These are phyloP conservation scores for Grammothele lineata DNA, from an alignment of 768 basidiomycete species.

Conservation along the genomic window DNA sequence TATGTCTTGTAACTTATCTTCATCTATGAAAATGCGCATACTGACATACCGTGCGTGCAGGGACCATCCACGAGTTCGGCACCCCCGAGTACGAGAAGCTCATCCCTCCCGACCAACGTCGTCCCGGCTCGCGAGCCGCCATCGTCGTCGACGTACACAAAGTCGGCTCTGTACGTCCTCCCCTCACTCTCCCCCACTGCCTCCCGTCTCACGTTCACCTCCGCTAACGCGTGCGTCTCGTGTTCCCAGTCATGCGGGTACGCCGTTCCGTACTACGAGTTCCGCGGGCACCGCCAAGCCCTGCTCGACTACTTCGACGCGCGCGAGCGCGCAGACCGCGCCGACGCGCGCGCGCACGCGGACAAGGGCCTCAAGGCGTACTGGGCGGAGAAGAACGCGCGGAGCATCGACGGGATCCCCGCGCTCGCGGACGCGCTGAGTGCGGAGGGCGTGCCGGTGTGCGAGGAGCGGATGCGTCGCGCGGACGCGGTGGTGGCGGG, in stretches of 20 bases:
- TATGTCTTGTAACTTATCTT: no score
- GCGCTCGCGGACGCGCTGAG: constrained; percentile 35
- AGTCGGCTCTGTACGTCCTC: constrained; percentile 41
- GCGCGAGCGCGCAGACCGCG: constrained; percentile 41
- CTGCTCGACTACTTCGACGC: constrained; percentile 42
- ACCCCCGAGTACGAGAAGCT: constrained; percentile 54
- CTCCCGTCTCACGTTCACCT: background rate
- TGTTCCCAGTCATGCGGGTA: constrained; percentile 60
- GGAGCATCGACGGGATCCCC: constrained; percentile 55
- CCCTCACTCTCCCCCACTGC: background rate
- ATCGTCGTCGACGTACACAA: constrained; percentile 60
- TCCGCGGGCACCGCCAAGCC: constrained; percentile 48
- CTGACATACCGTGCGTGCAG: constrained; percentile 28
- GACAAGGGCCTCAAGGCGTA: constrained; percentile 49
- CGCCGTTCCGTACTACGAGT: constrained; percentile 57
- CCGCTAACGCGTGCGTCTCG: no score
- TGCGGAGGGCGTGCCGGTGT: constrained; percentile 1
- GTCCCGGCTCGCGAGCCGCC: constrained; percentile 54
- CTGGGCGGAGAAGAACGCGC: constrained; percentile 47
- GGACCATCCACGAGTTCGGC: constrained; percentile 58
- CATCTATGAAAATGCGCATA: no score
- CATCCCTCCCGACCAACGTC: constrained; percentile 41
- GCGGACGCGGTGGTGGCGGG: constrained; percentile 6
- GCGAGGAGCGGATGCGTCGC: constrained; percentile 15
- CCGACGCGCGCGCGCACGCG: constrained; percentile 14